Conservation (phyloP, 176 grass and related monocot genomes). For the Phragmites australis region DNA sequence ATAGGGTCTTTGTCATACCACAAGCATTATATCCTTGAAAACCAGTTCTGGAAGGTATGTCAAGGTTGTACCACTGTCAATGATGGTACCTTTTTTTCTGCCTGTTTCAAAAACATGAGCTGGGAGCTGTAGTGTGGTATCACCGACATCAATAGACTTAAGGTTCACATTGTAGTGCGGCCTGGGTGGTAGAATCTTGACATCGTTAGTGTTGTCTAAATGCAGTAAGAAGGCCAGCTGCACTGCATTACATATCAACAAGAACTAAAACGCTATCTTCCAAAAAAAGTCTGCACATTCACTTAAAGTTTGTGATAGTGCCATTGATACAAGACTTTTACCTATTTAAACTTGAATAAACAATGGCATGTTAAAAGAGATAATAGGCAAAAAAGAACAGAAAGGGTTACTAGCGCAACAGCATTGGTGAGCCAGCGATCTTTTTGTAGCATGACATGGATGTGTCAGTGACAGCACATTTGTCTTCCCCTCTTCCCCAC, state of each 20-base stretch:
- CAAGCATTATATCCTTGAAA: constrained; percentile 72
- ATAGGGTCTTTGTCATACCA: constrained; percentile 47
- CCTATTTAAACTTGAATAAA: background rate
- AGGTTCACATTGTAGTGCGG: constrained; percentile 88
- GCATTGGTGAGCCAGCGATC: background rate
- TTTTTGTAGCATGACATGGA: background rate
- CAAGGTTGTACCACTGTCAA: constrained; percentile 96
- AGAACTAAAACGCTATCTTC: constrained; percentile 2
- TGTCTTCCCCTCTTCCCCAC: background rate
- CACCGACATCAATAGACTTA: constrained; percentile 77
- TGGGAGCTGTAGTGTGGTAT: constrained; percentile 68
- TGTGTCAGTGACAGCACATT: background rate
- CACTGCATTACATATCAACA: constrained; percentile 7
- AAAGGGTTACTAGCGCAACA: background rate
- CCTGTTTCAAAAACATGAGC: constrained; percentile 72
- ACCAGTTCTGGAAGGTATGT: constrained; percentile 89
- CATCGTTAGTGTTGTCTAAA: constrained; percentile 4
- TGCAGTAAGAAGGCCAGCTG: constrained; percentile 5
- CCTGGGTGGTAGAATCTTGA: constrained; percentile 49
- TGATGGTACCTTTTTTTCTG: constrained; percentile 77
- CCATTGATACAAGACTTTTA: background rate
- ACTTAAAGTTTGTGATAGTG: constrained; percentile 8
- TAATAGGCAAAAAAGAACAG: background rate
- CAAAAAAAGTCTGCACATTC: background rate
- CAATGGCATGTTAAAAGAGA: background rate